These are phyloP conservation scores for Cephalotrichum gorgonifer DNA, from an alignment of 2,329 filamentous ascomycete genomes.

Conservation along the genomic window DNA sequence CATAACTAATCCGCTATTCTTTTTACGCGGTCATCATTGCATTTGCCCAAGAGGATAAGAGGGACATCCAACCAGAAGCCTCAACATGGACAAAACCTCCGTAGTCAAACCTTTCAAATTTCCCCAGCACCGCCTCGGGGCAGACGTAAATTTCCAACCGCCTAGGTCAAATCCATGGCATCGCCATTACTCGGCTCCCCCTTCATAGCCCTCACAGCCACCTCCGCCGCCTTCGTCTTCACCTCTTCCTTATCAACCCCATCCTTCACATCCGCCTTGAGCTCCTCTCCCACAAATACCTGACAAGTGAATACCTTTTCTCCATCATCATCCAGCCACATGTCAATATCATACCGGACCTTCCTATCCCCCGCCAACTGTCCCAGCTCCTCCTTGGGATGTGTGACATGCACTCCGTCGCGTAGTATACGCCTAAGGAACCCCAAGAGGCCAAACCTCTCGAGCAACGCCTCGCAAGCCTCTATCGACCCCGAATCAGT, in stretches of 20 bases:
- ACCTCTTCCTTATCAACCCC: slow-evolving; percentile 41
- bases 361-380: slow-evolving; percentile 38
- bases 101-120: neutral
- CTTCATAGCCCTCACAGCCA: slow-evolving; percentile 25
- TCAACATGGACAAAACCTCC: too few relatives aligned
- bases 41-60: neutral
- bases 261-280: slow-evolving; percentile 32
- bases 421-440: slow-evolving; percentile 53
- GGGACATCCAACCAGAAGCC: neutral
- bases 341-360: slow-evolving; percentile 41
- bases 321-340: slow-evolving; percentile 9
- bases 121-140: neutral
- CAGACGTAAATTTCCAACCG: neutral
- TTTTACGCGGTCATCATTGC: too few relatives aligned
- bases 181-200: neutral
- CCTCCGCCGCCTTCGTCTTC: slow-evolving; percentile 43
- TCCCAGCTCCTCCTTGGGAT: slow-evolving; percentile 61
- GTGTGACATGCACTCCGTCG: slow-evolving; percentile 44
- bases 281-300: slow-evolving; percentile 35
- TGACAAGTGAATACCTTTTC: slow-evolving; percentile 29
- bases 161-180: neutral
- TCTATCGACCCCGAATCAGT: slow-evolving; percentile 61
- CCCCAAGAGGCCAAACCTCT: slow-evolving; percentile 52
- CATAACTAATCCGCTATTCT: neutral
- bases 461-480: slow-evolving; percentile 49